A percentile compares a stretch with the other conserved stretches of the same genome.
These are phyloP conservation scores for Solanum commersonii DNA, from an alignment of 257 asterid genomes.

Conservation along the genomic window DNA sequence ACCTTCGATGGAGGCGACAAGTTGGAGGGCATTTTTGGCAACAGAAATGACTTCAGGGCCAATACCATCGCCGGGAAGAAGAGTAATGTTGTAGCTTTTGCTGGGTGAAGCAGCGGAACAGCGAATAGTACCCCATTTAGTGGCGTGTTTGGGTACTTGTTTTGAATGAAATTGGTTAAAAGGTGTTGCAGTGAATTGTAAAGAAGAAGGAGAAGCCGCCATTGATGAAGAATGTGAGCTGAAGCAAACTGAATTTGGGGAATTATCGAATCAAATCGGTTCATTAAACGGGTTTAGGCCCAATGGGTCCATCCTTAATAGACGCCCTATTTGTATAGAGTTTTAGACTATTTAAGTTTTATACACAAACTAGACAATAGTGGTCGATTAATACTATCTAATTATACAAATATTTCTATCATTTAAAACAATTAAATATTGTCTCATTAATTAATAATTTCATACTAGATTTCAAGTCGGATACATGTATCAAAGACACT, in stretches of 20 bases:
- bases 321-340: neutral
- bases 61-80: constrained; percentile 94
- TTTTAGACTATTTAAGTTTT: neutral
- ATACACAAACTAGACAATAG: neutral
- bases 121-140: constrained; percentile 33
- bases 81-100: constrained; percentile 64
- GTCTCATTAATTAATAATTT: too few species aligned
- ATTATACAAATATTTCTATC: too few species aligned
- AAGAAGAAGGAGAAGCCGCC: constrained; percentile 63
- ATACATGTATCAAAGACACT: neutral
- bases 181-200: constrained; percentile 35
- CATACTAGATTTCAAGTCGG: too few species aligned
- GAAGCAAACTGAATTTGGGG: neutral
- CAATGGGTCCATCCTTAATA: neutral
- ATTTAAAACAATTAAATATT: too few species aligned
- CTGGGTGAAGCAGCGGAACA: constrained; percentile 49
- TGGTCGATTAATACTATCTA: too few species aligned
- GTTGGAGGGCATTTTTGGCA: constrained; percentile 63
- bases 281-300: neutral
- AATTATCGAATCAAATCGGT: neutral
- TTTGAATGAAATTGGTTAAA: constrained; percentile 16
- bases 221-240: constrained; percentile 6
- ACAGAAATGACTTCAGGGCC: constrained; percentile 92
- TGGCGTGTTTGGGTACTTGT: constrained; percentile 9
- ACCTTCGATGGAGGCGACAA: constrained; percentile 77